Evolutionary conservation across 352 stramenopile species (phyloP).

Genomic region (Globisporangium sylvaticum): DNA sequence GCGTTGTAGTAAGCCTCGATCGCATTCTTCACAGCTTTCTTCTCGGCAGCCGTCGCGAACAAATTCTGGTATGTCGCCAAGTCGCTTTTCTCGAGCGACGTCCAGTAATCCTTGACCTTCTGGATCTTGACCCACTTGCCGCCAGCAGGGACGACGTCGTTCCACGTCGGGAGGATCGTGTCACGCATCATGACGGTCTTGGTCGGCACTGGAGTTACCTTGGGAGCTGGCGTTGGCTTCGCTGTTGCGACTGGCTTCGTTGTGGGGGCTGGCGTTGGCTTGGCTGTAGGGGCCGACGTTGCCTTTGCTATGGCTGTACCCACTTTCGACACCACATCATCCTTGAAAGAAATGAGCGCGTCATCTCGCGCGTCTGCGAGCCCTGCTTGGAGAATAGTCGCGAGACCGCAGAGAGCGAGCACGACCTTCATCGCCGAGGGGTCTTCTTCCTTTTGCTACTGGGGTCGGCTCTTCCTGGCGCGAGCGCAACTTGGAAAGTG

Average conservation of each 20-base stretch:
- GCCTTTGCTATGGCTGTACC: background rate
- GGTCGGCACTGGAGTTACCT: background rate
- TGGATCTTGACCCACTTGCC: background rate
- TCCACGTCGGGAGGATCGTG: background rate
- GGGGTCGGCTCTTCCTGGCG: background rate
- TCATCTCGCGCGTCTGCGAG: background rate
- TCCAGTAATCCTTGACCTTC: background rate
- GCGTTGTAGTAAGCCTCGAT: background rate
- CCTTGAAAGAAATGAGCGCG: background rate
- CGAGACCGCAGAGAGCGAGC: constrained; percentile 6
- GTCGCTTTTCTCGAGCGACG: background rate
- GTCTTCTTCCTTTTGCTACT: background rate
- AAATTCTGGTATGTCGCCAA: background rate
- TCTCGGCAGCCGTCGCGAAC: background rate
- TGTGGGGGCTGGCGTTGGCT: background rate
- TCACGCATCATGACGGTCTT: background rate
- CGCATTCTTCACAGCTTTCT: background rate
- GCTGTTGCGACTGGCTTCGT: no score
- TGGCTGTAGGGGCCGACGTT: background rate
- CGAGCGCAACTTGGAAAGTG: constrained; percentile 1
- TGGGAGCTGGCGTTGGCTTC: background rate
- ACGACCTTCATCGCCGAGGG: constrained; percentile 5
- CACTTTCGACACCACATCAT: background rate
- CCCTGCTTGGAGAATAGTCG: background rate
- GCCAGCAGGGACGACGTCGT: background rate